phyloP scores from a whole-genome alignment of 352 stramenopile genomes.

The Globisporangium nodosum region DNA sequence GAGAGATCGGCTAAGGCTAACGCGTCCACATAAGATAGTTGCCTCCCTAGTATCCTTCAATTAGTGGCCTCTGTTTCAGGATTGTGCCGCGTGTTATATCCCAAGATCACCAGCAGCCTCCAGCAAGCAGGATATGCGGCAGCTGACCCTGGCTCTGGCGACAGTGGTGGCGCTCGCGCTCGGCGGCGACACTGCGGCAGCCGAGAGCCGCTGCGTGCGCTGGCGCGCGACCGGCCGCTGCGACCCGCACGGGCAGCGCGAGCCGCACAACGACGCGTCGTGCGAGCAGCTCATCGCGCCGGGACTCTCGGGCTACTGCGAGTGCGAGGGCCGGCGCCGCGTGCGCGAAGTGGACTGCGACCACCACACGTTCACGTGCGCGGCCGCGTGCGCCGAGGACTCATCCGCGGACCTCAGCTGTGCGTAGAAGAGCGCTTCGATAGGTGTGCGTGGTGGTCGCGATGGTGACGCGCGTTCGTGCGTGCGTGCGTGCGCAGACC shows the following conservation, averaged over 20 bases:
- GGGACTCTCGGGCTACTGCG: slow-evolving; percentile 63
- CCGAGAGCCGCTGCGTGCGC: slow-evolving; percentile 39
- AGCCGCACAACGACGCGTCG: slow-evolving; percentile 53
- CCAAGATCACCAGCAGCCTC: neutral
- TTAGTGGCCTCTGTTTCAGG: neutral
- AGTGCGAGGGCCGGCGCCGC: slow-evolving; percentile 72
- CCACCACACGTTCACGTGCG: slow-evolving; percentile 75
- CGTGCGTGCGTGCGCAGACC: slow-evolving; percentile 26
- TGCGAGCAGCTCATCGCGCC: slow-evolving; percentile 45
- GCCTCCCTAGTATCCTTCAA: neutral
- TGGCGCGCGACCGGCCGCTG: slow-evolving; percentile 69
- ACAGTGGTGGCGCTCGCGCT: neutral
- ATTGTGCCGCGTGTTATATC: neutral
- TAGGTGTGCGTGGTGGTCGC: neutral
- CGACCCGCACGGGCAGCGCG: slow-evolving; percentile 61
- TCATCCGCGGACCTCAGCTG: slow-evolving; percentile 71
- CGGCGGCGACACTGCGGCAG: neutral
- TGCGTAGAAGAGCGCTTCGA: slow-evolving; percentile 18
- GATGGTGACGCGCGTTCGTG: neutral
- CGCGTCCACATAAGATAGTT: too few species aligned
- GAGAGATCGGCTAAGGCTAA: too few species aligned
- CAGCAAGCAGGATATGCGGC: neutral
- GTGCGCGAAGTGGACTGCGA: slow-evolving; percentile 73
- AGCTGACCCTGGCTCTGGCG: neutral
- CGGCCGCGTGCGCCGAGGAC: slow-evolving; percentile 59